phyloP scores from a whole-genome alignment of 495 filamentous ascomycete species.

The Astrothelium macrocarpum region DNA sequence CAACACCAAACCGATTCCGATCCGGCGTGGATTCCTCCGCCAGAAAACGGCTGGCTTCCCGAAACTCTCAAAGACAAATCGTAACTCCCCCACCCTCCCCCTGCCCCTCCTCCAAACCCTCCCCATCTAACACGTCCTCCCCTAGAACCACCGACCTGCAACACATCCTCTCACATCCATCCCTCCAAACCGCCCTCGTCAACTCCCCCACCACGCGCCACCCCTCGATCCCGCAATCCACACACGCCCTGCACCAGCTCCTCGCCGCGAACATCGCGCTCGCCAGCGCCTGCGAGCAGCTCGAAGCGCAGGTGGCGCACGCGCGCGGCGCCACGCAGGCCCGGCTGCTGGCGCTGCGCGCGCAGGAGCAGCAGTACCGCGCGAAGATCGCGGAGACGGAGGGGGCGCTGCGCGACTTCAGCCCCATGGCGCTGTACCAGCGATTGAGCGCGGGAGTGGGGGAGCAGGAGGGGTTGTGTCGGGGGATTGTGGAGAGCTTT shows the following conservation, averaged over 20 bases:
- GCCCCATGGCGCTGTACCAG: slow-evolving; percentile 73
- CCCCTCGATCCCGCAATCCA: slow-evolving; percentile 48
- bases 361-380: slow-evolving; percentile 83
- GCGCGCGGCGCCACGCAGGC: slow-evolving; percentile 62
- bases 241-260: slow-evolving; percentile 47
- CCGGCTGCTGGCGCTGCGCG: slow-evolving; percentile 70
- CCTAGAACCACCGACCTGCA: slow-evolving; percentile 32
- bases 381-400: slow-evolving; percentile 85
- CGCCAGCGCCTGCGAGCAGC: slow-evolving; percentile 47
- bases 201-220: slow-evolving; percentile 54
- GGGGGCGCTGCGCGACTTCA: slow-evolving; percentile 69
- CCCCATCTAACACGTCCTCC: background rate
- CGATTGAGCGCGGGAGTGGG: slow-evolving; percentile 59
- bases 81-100: slow-evolving; percentile 17
- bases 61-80: slow-evolving; percentile 30
- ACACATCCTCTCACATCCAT: slow-evolving; percentile 25
- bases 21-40: slow-evolving; percentile 19
- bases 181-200: slow-evolving; percentile 32
- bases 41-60: slow-evolving; percentile 34
- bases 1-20: slow-evolving; percentile 12
- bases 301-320: slow-evolving; percentile 50
- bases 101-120: slow-evolving; percentile 1
- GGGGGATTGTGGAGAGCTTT: slow-evolving; percentile 78
- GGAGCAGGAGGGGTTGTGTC: slow-evolving; percentile 76
- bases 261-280: slow-evolving; percentile 61